Evolutionary conservation across 2,329 filamentous ascomycete genomes (phyloP), one percentile per base, ranked within the genome.

Genomic region (Trichoderma sp.): DNA sequence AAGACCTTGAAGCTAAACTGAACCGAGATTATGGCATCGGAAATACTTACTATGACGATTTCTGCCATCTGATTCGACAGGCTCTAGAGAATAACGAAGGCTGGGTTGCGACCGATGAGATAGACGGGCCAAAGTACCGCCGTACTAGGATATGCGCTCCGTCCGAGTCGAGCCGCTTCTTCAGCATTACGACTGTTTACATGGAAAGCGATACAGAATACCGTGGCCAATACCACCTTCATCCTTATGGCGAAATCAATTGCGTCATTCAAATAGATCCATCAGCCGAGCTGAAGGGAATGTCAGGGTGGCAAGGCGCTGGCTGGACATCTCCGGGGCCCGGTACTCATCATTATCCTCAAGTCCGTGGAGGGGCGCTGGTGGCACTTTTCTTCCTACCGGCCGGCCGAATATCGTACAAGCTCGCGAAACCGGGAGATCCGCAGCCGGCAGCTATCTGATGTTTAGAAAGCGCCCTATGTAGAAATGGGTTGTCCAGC

Each of bases 151-250:
- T 88, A 69, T 75, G 79, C 52, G 71, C 82, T 5, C 86, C 86
- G 1, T 80, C 76, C 2, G 76, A 79, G 10, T 78, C 81, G 43
- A 87, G 82, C 33, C 79, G 81, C 27, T 87, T 80, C 75, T 85
- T 87, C 75, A 84, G 82, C 72, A 86, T 88, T 73, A 88, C 86
- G 2, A 83, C 85, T 1, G 86, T 88, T 21, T 88, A 86, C 73
- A 87, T 88, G 81, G 80, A 86, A n/a, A 83, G 80, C 35, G 69
- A 82, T 37, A 80, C 82, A 6, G 81, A 78, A n/a, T 86, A 83
- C 73, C 76, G 77, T 5, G 85, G 86, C 2, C 85, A 87, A 74
- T 86, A 88, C 73, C 84, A 86, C 71, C 76, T 77, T 5, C 84
- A 86, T 73, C 84, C 84, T 1, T 87, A 86, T 64, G 85, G 84